phyloP scores from a whole-genome alignment of 2,329 filamentous ascomycete species.

The Dactylellina cionopaga region DNA sequence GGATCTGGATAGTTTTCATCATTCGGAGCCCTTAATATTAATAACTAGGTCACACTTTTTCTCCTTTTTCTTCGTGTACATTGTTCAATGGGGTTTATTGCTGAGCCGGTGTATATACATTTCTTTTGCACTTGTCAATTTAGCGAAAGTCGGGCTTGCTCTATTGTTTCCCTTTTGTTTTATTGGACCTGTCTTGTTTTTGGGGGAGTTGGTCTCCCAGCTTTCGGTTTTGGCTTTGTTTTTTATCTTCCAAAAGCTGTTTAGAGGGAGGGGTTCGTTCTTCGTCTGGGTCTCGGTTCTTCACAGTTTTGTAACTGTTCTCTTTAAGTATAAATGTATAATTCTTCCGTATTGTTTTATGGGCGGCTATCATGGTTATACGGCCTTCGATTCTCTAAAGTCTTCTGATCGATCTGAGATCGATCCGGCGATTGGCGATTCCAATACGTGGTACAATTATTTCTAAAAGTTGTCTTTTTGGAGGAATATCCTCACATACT shows the following conservation, averaged over 20 bases:
- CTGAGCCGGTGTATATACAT: constrained; percentile 23
- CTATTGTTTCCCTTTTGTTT: background rate
- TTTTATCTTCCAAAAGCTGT: background rate
- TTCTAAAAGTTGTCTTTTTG: no score
- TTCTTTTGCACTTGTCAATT: constrained; percentile 6
- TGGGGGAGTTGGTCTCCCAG: background rate
- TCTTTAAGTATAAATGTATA: no score
- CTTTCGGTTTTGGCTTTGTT: background rate
- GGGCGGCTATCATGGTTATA: background rate
- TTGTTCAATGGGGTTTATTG: constrained; percentile 1
- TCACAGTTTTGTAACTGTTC: background rate
- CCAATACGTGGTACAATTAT: no score
- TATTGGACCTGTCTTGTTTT: background rate
- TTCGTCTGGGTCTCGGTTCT: background rate
- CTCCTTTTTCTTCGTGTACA: constrained; percentile 19
- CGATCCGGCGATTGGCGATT: no score
- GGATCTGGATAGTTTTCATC: constrained; percentile 35
- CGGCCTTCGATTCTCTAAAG: no score
- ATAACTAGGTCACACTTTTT: background rate
- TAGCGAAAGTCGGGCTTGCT: constrained; percentile 5
- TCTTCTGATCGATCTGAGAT: no score
- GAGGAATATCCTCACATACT: no score
- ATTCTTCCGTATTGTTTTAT: background rate
- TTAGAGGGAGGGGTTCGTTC: background rate
- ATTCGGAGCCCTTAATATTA: background rate